Evolutionary conservation across 805 yeast species (phyloP).

Genomic region (Candida xyloterini): DNA sequence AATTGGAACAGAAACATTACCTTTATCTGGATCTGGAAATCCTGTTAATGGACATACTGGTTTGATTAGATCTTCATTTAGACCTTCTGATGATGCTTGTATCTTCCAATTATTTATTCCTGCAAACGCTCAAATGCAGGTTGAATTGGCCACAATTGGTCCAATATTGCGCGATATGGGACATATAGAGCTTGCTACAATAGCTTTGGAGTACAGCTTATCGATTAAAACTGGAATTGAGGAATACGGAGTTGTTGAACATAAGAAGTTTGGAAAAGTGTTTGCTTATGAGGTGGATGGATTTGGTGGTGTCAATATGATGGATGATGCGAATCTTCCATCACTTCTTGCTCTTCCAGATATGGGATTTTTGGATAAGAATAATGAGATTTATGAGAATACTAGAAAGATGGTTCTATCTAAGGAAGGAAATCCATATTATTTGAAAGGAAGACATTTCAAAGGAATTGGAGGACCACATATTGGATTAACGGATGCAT

Average conservation of each 20-base stretch:
- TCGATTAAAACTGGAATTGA: slow-evolving; percentile 54
- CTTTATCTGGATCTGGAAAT: slow-evolving; percentile 76
- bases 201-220: slow-evolving; percentile 37
- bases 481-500: slow-evolving; percentile 72
- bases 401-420: slow-evolving; percentile 75
- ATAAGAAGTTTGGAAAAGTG: slow-evolving; percentile 69
- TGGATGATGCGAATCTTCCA: slow-evolving; percentile 93
- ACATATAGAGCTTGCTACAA: slow-evolving; percentile 20
- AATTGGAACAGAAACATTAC: slow-evolving; percentile 77
- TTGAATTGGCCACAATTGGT: slow-evolving; percentile 49
- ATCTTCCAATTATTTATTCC: slow-evolving; percentile 80
- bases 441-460: slow-evolving; percentile 56
- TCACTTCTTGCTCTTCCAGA: slow-evolving; percentile 79
- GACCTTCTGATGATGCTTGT: slow-evolving; percentile 88
- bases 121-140: slow-evolving; percentile 73
- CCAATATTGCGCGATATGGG: slow-evolving; percentile 24
- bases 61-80: slow-evolving; percentile 73
- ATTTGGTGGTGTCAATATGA: slow-evolving; percentile 64
- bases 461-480: slow-evolving; percentile 92
- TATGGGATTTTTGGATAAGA: slow-evolving; percentile 53
- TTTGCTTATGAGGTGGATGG: slow-evolving; percentile 91
- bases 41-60: slow-evolving; percentile 75
- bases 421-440: slow-evolving; percentile 76
- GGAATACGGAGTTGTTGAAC: slow-evolving; percentile 62
- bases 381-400: slow-evolving; percentile 65